Base-by-base conservation (phyloP, 768 basidiomycete species). In the Piloderma croceum region DNA sequence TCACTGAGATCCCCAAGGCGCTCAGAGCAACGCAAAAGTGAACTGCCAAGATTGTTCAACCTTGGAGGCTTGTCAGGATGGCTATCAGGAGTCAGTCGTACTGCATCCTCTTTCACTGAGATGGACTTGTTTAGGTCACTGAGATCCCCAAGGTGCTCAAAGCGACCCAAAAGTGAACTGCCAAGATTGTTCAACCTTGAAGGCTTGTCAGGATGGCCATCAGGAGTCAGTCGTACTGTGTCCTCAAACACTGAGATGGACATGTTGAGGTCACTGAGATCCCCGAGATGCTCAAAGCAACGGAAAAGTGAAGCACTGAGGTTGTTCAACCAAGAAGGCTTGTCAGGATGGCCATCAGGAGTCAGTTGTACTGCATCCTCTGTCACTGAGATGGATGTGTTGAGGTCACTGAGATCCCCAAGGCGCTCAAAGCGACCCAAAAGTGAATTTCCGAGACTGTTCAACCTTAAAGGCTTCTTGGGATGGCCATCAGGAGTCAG, bases 71-170 rank as follows among this genome's bases (percentile, higher is more conserved):
- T 40, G 19, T 31, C 9, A 23, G 37, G 20, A 25, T 23, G 17
- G 20, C 52, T 46, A 15, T 42, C 34, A 9, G 20, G 17, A 44
- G 12, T 43, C n/a, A 9, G 41, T 50, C 11, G 33, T 42, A 24
- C 27, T 43, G 57, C 46, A 15, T 22, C 35, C 31, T 36, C 39
- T 13, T 13, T n/a, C 5, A 39, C 10, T 31, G 37, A 33, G 31
- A 41, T 45, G 11, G 49, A 40, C 20, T 47, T 39, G 24, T 64
- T 47, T 19, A 65, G 24, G 44, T 60, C 60, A 20, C 45, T 42
- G 10, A 45, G 32, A 18, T 48, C 39, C 5, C 57, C 53, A 3
- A 59, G 43, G 18, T 41, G 29, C 15, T 50, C 48, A 38, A 48
- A 63, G 19, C 25, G 51, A 34, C 34, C 6, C 23, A 41, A 37